Evolutionary conservation across 768 basidiomycete species (phyloP).

Genomic region (Pleurotus sapidus): DNA sequence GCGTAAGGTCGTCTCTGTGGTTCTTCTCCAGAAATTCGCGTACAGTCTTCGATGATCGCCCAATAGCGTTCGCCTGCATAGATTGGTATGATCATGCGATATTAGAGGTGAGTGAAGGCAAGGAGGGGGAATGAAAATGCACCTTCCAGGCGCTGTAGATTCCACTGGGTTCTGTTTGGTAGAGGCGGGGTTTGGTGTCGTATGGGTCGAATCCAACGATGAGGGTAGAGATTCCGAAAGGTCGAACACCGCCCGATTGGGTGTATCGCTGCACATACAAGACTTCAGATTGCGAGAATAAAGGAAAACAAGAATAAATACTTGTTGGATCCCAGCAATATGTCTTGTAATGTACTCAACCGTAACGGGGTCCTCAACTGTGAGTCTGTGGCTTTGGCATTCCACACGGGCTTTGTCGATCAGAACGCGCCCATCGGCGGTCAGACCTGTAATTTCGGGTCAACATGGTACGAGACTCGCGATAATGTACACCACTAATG

Average conservation of each 20-base stretch:
- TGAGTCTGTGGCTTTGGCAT: slow-evolving; percentile 95
- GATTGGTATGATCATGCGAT: not conserved
- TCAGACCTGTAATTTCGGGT: slow-evolving; percentile 62
- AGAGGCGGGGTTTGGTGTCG: slow-evolving; percentile 82
- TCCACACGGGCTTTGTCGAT: slow-evolving; percentile 98
- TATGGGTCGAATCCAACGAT: slow-evolving; percentile 97
- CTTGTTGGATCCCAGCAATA: slow-evolving; percentile 99
- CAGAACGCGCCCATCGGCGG: slow-evolving; percentile 94
- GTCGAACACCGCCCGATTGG: slow-evolving; percentile 97
- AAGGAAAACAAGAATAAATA: slow-evolving; percentile 25
- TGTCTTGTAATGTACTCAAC: slow-evolving; percentile 98
- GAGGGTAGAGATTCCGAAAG: slow-evolving; percentile 96
- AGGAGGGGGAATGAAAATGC: slow-evolving; percentile 8
- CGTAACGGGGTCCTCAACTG: slow-evolving; percentile 96
- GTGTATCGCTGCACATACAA: slow-evolving; percentile 73
- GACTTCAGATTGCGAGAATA: not conserved
- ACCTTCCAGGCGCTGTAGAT: slow-evolving; percentile 99
- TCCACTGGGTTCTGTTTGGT: slow-evolving; percentile 96
- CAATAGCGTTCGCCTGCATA: slow-evolving; percentile 90
- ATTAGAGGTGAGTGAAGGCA: not conserved
- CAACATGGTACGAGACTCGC: not conserved
- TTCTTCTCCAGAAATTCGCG: slow-evolving; percentile 99
- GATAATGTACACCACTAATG: no score
- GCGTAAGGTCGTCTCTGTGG: slow-evolving; percentile 84
- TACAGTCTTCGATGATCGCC: slow-evolving; percentile 96